A percentile compares a stretch with the other conserved stretches of the same genome.
Evolutionary conservation across 140 eudicot species (phyloP).

Genomic region (Anethum foeniculum): DNA sequence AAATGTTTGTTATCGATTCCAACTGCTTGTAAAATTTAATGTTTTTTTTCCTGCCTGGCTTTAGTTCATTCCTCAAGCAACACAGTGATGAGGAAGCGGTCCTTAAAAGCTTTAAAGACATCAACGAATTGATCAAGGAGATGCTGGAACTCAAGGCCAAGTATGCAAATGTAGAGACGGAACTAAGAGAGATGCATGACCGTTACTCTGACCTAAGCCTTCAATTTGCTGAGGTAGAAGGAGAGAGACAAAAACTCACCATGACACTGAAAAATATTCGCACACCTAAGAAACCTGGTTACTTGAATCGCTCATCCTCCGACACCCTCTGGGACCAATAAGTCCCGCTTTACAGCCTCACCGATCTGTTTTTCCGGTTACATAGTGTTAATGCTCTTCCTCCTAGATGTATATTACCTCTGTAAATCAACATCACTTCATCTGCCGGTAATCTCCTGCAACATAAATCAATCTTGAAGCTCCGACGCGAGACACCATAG

Average conservation of each 20-base stretch:
- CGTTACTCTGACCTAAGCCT: conserved; percentile 85
- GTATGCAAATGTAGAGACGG: conserved; percentile 53
- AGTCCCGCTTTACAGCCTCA: conserved; percentile 15
- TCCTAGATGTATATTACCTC: conserved; percentile 1
- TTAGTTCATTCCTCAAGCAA: conserved; percentile 86
- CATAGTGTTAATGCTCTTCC: background rate
- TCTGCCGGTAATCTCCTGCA: background rate
- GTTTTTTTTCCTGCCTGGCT: conserved; percentile 8
- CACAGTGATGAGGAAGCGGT: conserved; percentile 78
- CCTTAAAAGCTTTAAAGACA: conserved; percentile 80
- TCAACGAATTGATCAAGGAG: conserved; percentile 78
- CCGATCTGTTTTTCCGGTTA: conserved; percentile 19
- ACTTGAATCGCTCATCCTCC: conserved; percentile 40
- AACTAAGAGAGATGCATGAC: conserved; percentile 77
- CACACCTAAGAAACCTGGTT: conserved; percentile 43
- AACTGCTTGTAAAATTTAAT: conserved; percentile 6
- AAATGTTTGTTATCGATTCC: background rate
- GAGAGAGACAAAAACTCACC: conserved; percentile 82
- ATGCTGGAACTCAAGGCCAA: conserved; percentile 67
- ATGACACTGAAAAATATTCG: conserved; percentile 67
- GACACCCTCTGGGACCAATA: conserved; percentile 29
- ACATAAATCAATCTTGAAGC: conserved; percentile 2
- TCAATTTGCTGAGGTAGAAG: conserved; percentile 96
- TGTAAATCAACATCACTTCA: background rate
- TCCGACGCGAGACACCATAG: background rate